Evolutionary conservation across 352 stramenopile species (phyloP), one percentile per base, ranked within the genome.

Genomic region (Phytopythium helicoides): DNA sequence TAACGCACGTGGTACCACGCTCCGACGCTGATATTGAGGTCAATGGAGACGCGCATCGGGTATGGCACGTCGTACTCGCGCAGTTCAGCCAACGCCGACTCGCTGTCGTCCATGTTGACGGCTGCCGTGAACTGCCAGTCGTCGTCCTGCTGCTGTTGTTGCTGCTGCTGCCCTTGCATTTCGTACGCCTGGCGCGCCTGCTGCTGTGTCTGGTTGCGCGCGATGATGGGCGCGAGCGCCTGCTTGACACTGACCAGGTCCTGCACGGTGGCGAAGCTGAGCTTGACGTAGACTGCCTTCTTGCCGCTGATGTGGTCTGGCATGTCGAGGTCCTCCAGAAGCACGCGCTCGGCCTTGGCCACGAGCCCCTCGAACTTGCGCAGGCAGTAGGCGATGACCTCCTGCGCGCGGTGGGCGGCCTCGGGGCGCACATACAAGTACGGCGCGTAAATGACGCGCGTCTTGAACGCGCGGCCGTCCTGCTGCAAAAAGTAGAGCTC

Each of bases 31-130:
- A 99, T 92, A 52, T 98, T 81, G 3, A 98, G 60, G 64, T 99
- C 97, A 66, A 98, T 99, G 33, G 92, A 93, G 1, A 96, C 90
- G 21, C 97, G 81, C 71, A 98, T 97, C 4, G 96, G 28, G 65
- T 99, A 99, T 9, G 97, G 95, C 14, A 99, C 97, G 66, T 99
- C 97, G 71, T 99, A 99, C 70, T 99, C 97, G 26, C 97, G 79
- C 26, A 99, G 76, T 47, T 99, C 96, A 6, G 95, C 59, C 21
- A 98, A 58, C 4, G 70, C 69, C 35, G 81, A 85, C 23, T 97
- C 68, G 39, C 64, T 83, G 35, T 92, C 81, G 49, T 87, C 73
- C 9, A 81, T 72, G 40, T 15, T 47, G 7, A 3, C 66, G 46
- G 16, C 42, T 18, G 5, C 25, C 33, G 14, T 25, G 39, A 22